Evolutionary conservation across 208 protist species (phyloP).

Genomic region (Trypanosomatidae sp.): DNA sequence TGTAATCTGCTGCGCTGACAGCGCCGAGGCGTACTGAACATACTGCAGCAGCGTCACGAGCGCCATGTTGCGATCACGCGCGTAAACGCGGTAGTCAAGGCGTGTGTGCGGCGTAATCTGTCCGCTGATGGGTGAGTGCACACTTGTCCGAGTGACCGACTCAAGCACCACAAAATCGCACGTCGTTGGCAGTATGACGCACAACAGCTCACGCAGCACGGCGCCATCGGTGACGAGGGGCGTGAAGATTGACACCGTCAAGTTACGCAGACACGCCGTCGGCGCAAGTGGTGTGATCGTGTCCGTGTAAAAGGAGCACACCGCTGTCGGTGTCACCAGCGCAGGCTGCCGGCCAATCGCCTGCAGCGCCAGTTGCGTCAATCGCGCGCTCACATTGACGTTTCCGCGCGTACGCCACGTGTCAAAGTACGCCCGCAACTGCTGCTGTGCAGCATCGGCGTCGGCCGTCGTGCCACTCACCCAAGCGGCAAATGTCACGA

Average conservation of each 20-base stretch:
- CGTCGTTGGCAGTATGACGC: conserved; percentile 14
- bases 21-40: conserved; percentile 20
- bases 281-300: conserved; percentile 1
- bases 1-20: conserved; percentile 21
- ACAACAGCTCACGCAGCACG: conserved; percentile 10
- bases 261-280: conserved; percentile 1
- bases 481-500: no score
- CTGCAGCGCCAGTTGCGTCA: background rate
- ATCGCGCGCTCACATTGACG: background rate
- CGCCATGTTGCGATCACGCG: conserved; percentile 11
- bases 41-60: conserved; percentile 29
- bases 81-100: conserved; percentile 1
- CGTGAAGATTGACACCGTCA: conserved; percentile 12
- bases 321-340: background rate
- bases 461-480: no score
- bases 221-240: background rate
- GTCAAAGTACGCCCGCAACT: background rate
- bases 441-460: background rate
- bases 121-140: background rate
- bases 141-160: conserved; percentile 3
- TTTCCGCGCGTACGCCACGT: background rate
- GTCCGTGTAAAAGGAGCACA: background rate
- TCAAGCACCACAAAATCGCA: conserved; percentile 15
- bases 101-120: conserved; percentile 9
- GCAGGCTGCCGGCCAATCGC: background rate